phyloP scores from a whole-genome alignment of 768 basidiomycete species.

The Lactifluus subvellereus region DNA sequence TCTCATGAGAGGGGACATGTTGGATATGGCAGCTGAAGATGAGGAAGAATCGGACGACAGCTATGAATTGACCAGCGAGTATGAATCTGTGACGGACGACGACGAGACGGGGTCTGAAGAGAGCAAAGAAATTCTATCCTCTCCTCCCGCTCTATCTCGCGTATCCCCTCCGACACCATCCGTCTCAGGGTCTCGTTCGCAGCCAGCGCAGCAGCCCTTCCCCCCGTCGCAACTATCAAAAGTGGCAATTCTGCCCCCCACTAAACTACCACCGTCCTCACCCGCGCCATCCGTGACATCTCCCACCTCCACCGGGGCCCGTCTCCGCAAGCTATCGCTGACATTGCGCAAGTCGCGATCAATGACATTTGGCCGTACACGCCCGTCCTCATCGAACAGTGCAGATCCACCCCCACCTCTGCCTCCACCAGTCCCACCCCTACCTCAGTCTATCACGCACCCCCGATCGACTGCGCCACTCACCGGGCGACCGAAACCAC shows the following conservation, averaged over 20 bases:
- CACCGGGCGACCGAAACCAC: slow-evolving; percentile 35
- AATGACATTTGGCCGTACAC: slow-evolving; percentile 31
- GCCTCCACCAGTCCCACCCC: slow-evolving; percentile 30
- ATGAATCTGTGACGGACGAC: slow-evolving; percentile 38
- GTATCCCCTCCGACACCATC: background rate
- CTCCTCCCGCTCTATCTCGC: background rate
- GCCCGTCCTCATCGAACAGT: slow-evolving; percentile 9
- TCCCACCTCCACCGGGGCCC: slow-evolving; percentile 16
- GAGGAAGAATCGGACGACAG: slow-evolving; percentile 42
- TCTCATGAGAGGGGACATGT: slow-evolving; percentile 68
- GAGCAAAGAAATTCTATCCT: slow-evolving; percentile 16
- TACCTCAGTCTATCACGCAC: slow-evolving; percentile 25
- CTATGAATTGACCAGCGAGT: slow-evolving; percentile 36
- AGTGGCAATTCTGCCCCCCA: background rate
- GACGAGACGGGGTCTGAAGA: slow-evolving; percentile 25
- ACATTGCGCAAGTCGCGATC: slow-evolving; percentile 47
- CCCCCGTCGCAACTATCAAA: slow-evolving; percentile 6
- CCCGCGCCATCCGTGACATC: slow-evolving; percentile 8
- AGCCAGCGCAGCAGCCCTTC: background rate
- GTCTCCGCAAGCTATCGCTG: slow-evolving; percentile 18
- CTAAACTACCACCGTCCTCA: slow-evolving; percentile 5
- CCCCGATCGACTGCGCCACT: slow-evolving; percentile 25
- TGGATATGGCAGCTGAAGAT: slow-evolving; percentile 72
- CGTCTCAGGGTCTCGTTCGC: background rate
- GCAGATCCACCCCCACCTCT: slow-evolving; percentile 39